phyloP scores from a whole-genome alignment of 371 early-diverging fungal genomes.

The Apophysomyces trapeziformis region DNA sequence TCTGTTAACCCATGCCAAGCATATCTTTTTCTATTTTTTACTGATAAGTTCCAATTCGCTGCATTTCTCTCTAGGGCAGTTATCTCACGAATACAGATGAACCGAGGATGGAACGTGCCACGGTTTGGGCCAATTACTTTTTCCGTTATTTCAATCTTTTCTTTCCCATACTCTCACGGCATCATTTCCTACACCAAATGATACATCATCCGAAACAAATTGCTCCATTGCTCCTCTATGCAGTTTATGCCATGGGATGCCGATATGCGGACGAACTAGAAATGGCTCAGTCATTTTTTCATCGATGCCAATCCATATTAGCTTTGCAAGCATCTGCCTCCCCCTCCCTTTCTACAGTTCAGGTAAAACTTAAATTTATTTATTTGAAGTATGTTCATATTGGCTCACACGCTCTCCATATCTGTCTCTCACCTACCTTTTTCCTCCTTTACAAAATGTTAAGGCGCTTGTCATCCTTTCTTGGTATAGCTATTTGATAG shows the following conservation, averaged over 20 bases:
- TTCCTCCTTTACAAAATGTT: neutral
- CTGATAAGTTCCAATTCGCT: constrained; percentile 49
- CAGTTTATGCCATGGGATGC: constrained; percentile 40
- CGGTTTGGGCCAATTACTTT: constrained; percentile 29
- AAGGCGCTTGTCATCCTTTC: constrained; percentile 45
- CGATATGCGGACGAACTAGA: constrained; percentile 22
- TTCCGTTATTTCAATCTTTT: constrained; percentile 47
- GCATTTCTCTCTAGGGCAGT: constrained; percentile 44
- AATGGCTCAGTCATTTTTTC: constrained; percentile 15
- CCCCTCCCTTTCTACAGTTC: constrained; percentile 29
- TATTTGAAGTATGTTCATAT: no score
- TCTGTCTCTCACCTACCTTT: no score
- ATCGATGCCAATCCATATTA: constrained; percentile 7
- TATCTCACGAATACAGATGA: constrained; percentile 20
- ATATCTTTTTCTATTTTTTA: neutral
- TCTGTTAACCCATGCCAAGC: no score
- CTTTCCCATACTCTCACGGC: constrained; percentile 45
- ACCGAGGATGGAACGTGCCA: constrained; percentile 16
- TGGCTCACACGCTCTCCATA: no score
- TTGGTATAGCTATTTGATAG: constrained; percentile 44
- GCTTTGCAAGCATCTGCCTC: neutral
- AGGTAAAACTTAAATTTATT: constrained; percentile 24
- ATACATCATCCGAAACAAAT: constrained; percentile 19
- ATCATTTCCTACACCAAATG: constrained; percentile 35
- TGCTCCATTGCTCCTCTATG: constrained; percentile 34